phyloP scores from a whole-genome alignment of 495 filamentous ascomycete genomes.

The Podospora australis region DNA sequence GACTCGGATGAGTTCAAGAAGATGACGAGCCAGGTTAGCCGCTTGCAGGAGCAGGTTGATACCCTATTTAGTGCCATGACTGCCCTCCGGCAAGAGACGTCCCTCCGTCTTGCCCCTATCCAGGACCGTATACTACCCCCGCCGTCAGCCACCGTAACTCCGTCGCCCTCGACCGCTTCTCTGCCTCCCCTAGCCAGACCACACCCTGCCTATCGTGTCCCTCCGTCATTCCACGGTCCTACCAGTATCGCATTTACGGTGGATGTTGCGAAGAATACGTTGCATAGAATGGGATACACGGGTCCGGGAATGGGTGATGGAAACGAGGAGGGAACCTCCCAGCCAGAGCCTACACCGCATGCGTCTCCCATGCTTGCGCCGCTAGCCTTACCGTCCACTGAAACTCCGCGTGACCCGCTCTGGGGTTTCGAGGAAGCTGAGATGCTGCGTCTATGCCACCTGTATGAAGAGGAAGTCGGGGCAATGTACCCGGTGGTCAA shows the following conservation, averaged over 20 bases:
- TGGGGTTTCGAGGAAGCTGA: constrained; percentile 68
- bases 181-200: constrained; percentile 25
- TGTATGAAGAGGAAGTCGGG: constrained; percentile 79
- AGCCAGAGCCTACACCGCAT: constrained; percentile 49
- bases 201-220: constrained; percentile 30
- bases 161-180: constrained; percentile 29
- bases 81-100: constrained; percentile 47
- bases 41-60: constrained; percentile 81
- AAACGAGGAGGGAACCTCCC: constrained; percentile 44
- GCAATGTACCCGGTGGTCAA: constrained; percentile 80
- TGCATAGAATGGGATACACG: constrained; percentile 84
- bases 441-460: constrained; percentile 59
- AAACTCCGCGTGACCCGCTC: constrained; percentile 57
- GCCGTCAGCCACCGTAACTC: constrained; percentile 26
- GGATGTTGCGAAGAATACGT: constrained; percentile 76
- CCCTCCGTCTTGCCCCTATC: constrained; percentile 33
- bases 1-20: constrained; percentile 82
- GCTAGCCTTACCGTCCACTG: constrained; percentile 26
- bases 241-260: constrained; percentile 83
- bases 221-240: constrained; percentile 72
- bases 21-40: constrained; percentile 65
- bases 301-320: constrained; percentile 48
- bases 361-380: constrained; percentile 34
- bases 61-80: constrained; percentile 63
- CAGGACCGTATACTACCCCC: constrained; percentile 30